Base-by-base conservation (phyloP, 495 filamentous ascomycete genomes). In the Halenospora varia region DNA sequence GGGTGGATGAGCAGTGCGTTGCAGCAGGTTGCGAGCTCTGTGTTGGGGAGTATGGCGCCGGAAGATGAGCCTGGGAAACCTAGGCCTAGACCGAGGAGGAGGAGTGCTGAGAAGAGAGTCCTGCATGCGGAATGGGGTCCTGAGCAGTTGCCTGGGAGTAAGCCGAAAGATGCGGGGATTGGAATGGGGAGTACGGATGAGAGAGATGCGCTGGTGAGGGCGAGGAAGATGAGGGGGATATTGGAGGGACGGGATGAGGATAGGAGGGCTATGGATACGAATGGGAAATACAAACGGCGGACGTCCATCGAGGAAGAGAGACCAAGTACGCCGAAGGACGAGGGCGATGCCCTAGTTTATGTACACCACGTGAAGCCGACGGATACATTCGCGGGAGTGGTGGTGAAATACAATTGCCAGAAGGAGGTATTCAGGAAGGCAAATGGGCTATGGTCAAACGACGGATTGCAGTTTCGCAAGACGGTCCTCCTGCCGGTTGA, bases 371-470 rank as follows among this genome's bases (percentile, higher is more conserved):
- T 98, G 2, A 82, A 83, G 56, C 77, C 85, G 3, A 79, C 79
- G 25, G 95, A 97, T 66, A 96, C 89, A 11, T 83, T 96, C 56
- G 90, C 90, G 0, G 92, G 94, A 2, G 86, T 98, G 18, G 88
- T 89, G 23, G 89, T 98, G 44, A 88, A 84, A 59, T 98, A 94
- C 71, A 88, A 88, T 60, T 96, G 91, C 64, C 82, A 86, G 57
- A 79, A 88, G 46, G 84, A 88, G 24, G 77, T 88, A 0, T 88
- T 98, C 56, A 75, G 88, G 22, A 92, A 90, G 67, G 88, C 90
- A 23, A 98, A 98, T 66, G 83, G 93, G 17, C 81, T 98, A 62
- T 97, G 94, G 94, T 89, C 90, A 8, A 89, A 89, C 57, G 95
- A 97, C 67, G 87, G 81, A 54, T 87, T 96, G 35, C 92, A 96